Conservation (phyloP, 1,284 basidiomycete genomes). For the Papiliotrema terrestris region DNA sequence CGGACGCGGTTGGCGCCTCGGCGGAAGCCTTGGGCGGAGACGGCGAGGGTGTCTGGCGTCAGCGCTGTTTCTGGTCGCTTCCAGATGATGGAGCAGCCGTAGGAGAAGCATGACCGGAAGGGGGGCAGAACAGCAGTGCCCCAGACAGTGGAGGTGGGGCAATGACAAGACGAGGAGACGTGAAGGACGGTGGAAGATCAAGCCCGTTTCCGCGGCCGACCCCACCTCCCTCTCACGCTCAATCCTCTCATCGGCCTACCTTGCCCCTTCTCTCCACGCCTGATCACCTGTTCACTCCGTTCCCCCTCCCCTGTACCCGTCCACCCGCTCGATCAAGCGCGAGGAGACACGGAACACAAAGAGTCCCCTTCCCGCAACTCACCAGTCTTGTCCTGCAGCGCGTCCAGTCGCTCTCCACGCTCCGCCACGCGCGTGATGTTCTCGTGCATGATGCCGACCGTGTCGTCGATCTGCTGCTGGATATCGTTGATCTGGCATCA, state of each 20-base stretch:
- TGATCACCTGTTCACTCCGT: too few species aligned
- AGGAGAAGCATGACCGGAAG: too few species aligned
- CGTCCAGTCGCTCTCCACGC: constrained; percentile 89
- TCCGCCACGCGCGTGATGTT: constrained; percentile 75
- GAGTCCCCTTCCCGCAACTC: too few species aligned
- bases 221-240: neutral
- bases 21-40: constrained; percentile 98
- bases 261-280: neutral
- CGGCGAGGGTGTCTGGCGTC: constrained; percentile 81
- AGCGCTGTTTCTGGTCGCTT: constrained; percentile 1
- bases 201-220: neutral
- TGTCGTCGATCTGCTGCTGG: constrained; percentile 90
- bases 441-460: constrained; percentile 58
- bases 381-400: constrained; percentile 98
- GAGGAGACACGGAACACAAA: too few species aligned
- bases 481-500: constrained; percentile 73
- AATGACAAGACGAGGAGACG: too few species aligned
- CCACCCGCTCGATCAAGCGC: too few species aligned
- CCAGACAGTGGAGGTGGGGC: too few species aligned
- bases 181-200: neutral
- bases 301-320: too few species aligned
- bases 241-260: neutral
- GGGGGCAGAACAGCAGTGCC: too few species aligned
- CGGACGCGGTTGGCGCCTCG: constrained; percentile 94
- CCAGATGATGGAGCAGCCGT: too few species aligned